These are phyloP conservation scores for Ogataea chonburiensis DNA, from an alignment of 805 yeast genomes.

Conservation along the genomic window DNA sequence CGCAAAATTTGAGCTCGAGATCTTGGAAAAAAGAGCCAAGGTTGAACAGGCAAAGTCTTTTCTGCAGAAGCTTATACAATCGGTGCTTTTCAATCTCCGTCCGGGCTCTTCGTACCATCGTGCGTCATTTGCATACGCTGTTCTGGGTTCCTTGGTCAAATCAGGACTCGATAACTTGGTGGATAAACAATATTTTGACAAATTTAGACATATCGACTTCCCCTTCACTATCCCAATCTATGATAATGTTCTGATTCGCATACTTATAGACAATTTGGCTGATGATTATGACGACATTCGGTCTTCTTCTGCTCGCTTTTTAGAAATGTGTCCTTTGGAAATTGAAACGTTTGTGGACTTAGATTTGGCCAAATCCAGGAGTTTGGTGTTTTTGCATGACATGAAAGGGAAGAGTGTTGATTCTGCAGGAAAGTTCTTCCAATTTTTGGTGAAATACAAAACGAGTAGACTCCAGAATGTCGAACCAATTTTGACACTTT, in stretches of 20 bases:
- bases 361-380: slow-evolving; percentile 22
- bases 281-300: slow-evolving; percentile 82
- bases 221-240: slow-evolving; percentile 50
- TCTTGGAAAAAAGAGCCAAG: slow-evolving; percentile 26
- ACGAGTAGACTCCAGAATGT: slow-evolving; percentile 20
- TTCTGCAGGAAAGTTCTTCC: slow-evolving; percentile 70
- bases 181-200: slow-evolving; percentile 37
- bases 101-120: slow-evolving; percentile 61
- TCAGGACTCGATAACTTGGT: slow-evolving; percentile 57
- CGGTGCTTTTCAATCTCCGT: slow-evolving; percentile 29
- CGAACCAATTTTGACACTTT: slow-evolving; percentile 27
- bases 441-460: slow-evolving; percentile 43
- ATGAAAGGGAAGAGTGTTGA: slow-evolving; percentile 67
- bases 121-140: slow-evolving; percentile 46
- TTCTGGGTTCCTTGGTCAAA: slow-evolving; percentile 45
- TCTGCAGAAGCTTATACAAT: slow-evolving; percentile 31
- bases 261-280: slow-evolving; percentile 59
- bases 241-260: slow-evolving; percentile 38
- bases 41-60: slow-evolving; percentile 40
- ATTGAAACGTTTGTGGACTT: slow-evolving; percentile 25
- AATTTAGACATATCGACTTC: slow-evolving; percentile 43
- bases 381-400: slow-evolving; percentile 35
- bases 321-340: slow-evolving; percentile 44
- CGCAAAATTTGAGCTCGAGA: slow-evolving; percentile 40
- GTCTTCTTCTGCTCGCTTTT: slow-evolving; percentile 42